Evolutionary conservation across 805 yeast genomes (phyloP), one percentile per base, ranked within the genome.

Genomic region (Cyberlindnera mrakii): DNA sequence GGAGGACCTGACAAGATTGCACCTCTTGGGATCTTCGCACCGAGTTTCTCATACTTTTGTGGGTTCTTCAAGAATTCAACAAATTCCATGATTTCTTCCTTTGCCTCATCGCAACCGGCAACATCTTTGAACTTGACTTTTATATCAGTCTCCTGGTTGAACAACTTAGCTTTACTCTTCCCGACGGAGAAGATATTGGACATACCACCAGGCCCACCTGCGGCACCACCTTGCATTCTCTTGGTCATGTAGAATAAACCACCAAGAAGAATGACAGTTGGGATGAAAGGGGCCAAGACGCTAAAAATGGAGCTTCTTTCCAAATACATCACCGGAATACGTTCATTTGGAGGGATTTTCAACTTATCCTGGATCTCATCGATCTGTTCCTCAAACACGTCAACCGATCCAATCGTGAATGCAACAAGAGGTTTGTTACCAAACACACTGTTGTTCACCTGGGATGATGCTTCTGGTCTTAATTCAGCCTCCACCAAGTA

Each of bases 21-120:
- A 61, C 97, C 97, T 62, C 96, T 75, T 42, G 97, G 97, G 49
- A 89, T 89, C 63, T 88, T 86, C 10, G 96, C 97, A 37, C 97
- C 97, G 44, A 89, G 70, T 48, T 74, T 78, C 64, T 88, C 96
- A 65, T 87, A 89, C 61, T 86, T 85, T 39, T 70, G 67, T 9
- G 97, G 96, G 47, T 86, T 76, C 63, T 87, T 89, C 64, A 89
- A 73, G 58, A 89, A 89, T 60, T 82, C 80, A 42, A 89, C 97
- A 69, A 89, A 89, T 65, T 89, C 97, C 95, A 88, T 85, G 52
- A 89, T 88, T 67, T 89, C 97, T 59, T 83, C 91, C 59, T 89
- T 89, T 16, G 96, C 93, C 64, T 89, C 97, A 54, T 86, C 87
- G 71, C 91, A 84, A 20, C 97, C 97, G 1, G 97, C 97, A 42